A percentile compares a stretch with the other conserved stretches of the same genome.
These are phyloP conservation scores for sorghum (Sorghum bicolor) DNA, from an alignment of 176 grass and related monocot species.

Conservation along the genomic window Sorghum_bicolor_NCBIv3 NC_012871.2:67806501-67807000, in stretches of 20 bases:
- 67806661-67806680: constrained; percentile 32
- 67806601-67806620: constrained; percentile 44
- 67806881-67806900: constrained; percentile 18
- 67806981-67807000: constrained; percentile 9
- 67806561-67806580: constrained; percentile 55
- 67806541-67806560: constrained; percentile 62
- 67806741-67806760: constrained; percentile 34
- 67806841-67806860: constrained; percentile 10
- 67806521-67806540: constrained; percentile 38
- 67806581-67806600: constrained; percentile 50
- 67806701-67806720: constrained; percentile 74
- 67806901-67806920: constrained; percentile 23
- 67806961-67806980: not conserved
- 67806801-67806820: not conserved
- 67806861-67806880: constrained; percentile 68
- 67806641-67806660: constrained; percentile 34
- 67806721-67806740: constrained; percentile 46
- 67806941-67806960: constrained; percentile 8
- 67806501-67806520: constrained; percentile 40
- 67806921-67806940: not conserved
- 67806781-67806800: not conserved
- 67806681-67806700: constrained; percentile 51
- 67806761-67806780: constrained; percentile 8
- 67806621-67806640: constrained; percentile 15
- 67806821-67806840: not conserved